These are phyloP conservation scores for Musa troglodytarum DNA, from an alignment of 176 grass and related monocot species.

Conservation along the genomic window DNA sequence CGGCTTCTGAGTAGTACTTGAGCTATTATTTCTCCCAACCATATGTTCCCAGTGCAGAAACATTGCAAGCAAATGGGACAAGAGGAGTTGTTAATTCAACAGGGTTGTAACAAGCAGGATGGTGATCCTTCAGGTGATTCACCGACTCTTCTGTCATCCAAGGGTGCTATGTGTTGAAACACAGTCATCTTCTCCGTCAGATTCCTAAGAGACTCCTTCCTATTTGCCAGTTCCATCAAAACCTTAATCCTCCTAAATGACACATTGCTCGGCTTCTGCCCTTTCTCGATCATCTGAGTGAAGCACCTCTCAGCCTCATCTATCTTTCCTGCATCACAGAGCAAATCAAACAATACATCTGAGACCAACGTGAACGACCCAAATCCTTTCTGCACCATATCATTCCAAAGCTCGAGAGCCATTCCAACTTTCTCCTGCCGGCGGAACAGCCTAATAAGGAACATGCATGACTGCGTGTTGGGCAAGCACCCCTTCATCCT, in stretches of 20 bases:
- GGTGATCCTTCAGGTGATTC: not conserved
- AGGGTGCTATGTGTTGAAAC: slow-evolving; percentile 6
- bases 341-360: slow-evolving; percentile 69
- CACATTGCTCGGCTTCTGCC: slow-evolving; percentile 57
- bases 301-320: slow-evolving; percentile 77
- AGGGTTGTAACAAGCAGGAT: not conserved
- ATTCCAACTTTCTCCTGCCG: slow-evolving; percentile 37
- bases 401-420: slow-evolving; percentile 67
- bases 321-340: slow-evolving; percentile 72
- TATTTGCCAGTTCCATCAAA: slow-evolving; percentile 73
- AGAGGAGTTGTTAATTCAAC: not conserved
- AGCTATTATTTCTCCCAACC: too few species aligned
- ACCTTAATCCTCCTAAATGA: slow-evolving; percentile 75
- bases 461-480: slow-evolving; percentile 67
- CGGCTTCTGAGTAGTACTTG: too few species aligned
- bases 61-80: not conserved
- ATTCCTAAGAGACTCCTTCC: slow-evolving; percentile 46
- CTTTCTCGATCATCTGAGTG: not conserved
- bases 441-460: slow-evolving; percentile 61
- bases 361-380: slow-evolving; percentile 71
- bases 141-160: not conserved
- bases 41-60: too few species aligned
- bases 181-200: slow-evolving; percentile 26
- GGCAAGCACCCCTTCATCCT: slow-evolving; percentile 53
- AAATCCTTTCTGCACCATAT: slow-evolving; percentile 67